Percentiles rank a stretch among this genome's conserved stretches.
Evolutionary conservation across 371 early-diverging fungal genomes (phyloP).

Genomic region (Rhizopus microsporus): DNA sequence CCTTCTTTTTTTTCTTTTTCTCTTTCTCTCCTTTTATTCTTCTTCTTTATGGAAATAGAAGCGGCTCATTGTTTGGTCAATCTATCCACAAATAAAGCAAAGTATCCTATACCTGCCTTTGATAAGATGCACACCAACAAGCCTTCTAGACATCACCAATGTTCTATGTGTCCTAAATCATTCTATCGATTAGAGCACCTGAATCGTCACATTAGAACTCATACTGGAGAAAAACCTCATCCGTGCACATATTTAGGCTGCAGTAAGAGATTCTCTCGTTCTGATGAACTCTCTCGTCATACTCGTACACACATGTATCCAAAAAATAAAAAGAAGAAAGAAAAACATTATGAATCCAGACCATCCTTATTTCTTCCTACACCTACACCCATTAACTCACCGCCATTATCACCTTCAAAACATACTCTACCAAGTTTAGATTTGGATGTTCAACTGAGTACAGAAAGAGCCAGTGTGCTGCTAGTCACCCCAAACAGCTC

Average conservation of each 20-base stretch:
- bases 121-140: neutral
- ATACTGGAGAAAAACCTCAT: constrained; percentile 85
- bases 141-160: constrained; percentile 50
- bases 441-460: no score
- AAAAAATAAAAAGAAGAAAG: neutral
- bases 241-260: constrained; percentile 70
- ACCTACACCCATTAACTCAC: no score
- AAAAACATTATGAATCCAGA: neutral
- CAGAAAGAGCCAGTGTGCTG: no score
- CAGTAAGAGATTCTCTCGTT: constrained; percentile 76
- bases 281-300: constrained; percentile 81
- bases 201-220: constrained; percentile 78
- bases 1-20: neutral
- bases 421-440: no score
- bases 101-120: neutral
- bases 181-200: constrained; percentile 67
- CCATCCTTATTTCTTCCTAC: no score
- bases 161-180: constrained; percentile 54
- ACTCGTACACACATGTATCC: constrained; percentile 56
- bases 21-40: neutral
- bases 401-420: no score
- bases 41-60: neutral
- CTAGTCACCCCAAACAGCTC: no score
- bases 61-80: neutral
- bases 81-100: neutral